Conservation (phyloP, 2,329 filamentous ascomycete genomes). For the Epichloe coenophiala region DNA sequence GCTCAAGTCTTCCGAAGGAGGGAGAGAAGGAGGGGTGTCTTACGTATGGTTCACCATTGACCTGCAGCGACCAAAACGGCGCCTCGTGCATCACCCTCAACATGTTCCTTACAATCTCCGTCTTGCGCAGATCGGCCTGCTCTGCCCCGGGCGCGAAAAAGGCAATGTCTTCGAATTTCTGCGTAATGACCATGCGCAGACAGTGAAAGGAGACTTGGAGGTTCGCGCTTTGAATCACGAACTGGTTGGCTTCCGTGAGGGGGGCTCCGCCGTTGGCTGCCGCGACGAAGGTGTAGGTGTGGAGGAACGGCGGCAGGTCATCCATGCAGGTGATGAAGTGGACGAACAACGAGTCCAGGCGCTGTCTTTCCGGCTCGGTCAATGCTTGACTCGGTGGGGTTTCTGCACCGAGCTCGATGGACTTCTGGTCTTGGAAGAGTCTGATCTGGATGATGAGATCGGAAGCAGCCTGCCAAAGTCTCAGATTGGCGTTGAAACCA, state of each 20-base stretch:
- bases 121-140: slow-evolving; percentile 22
- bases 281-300: slow-evolving; percentile 14
- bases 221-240: slow-evolving; percentile 26
- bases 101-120: slow-evolving; percentile 30
- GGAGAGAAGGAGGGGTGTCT: slow-evolving; percentile 6
- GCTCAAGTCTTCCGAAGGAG: no score
- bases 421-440: slow-evolving; percentile 15
- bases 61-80: slow-evolving; percentile 27
- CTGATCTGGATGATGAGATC: slow-evolving; percentile 25
- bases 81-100: slow-evolving; percentile 25
- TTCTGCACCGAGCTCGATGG: slow-evolving; percentile 3
- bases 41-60: slow-evolving; percentile 27
- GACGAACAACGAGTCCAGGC: slow-evolving; percentile 23
- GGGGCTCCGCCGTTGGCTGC: slow-evolving; percentile 6
- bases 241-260: slow-evolving; percentile 16
- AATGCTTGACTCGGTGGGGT: slow-evolving; percentile 3
- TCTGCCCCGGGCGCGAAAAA: slow-evolving; percentile 18
- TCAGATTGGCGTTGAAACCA: slow-evolving; percentile 29
- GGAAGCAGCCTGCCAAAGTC: slow-evolving; percentile 26
- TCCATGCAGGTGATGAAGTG: slow-evolving; percentile 28
- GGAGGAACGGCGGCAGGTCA: slow-evolving; percentile 22
- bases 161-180: slow-evolving; percentile 21
- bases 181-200: slow-evolving; percentile 26
- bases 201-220: slow-evolving; percentile 27
- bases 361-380: slow-evolving; percentile 15